Conservation (phyloP, 257 asterid species). For the Solanum rostratum region DNA sequence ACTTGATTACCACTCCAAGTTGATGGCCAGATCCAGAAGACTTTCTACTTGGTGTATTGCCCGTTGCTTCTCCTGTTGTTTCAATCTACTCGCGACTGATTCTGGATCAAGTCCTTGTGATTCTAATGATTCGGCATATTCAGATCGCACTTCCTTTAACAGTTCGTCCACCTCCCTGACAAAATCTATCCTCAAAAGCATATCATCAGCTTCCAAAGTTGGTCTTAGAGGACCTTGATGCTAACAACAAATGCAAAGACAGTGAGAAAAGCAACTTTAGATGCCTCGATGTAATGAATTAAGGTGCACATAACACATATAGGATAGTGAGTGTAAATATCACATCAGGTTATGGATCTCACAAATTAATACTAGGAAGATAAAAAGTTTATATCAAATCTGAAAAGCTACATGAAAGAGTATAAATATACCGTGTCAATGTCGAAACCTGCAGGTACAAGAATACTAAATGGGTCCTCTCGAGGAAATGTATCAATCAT, state of each 20-base stretch:
- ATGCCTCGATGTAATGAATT: not conserved
- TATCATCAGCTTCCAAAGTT: conserved; percentile 44
- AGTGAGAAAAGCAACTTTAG: not conserved
- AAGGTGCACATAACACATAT: not conserved
- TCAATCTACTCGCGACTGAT: conserved; percentile 62
- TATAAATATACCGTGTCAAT: conserved; percentile 48
- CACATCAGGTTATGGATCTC: not conserved
- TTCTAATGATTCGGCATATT: conserved; percentile 26
- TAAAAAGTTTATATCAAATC: not conserved
- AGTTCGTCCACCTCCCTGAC: conserved; percentile 68
- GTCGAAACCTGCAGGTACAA: conserved; percentile 85
- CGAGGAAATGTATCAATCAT: conserved; percentile 84
- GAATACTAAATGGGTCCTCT: conserved; percentile 94
- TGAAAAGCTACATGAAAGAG: not conserved
- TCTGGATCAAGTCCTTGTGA: conserved; percentile 61
- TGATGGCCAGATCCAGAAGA: conserved; percentile 66
- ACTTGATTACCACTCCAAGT: conserved; percentile 50
- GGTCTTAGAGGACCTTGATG: conserved; percentile 83
- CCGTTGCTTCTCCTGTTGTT: conserved; percentile 86
- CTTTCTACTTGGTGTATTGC: conserved; percentile 65
- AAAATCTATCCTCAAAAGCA: conserved; percentile 79
- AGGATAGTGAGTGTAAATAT: not conserved
- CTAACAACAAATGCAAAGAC: conserved; percentile 18
- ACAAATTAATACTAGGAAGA: not conserved
- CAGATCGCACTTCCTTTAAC: conserved; percentile 58